These are phyloP conservation scores for Nannochloris sp. DNA, from an alignment of 139 green algal species.

Conservation along the genomic window DNA sequence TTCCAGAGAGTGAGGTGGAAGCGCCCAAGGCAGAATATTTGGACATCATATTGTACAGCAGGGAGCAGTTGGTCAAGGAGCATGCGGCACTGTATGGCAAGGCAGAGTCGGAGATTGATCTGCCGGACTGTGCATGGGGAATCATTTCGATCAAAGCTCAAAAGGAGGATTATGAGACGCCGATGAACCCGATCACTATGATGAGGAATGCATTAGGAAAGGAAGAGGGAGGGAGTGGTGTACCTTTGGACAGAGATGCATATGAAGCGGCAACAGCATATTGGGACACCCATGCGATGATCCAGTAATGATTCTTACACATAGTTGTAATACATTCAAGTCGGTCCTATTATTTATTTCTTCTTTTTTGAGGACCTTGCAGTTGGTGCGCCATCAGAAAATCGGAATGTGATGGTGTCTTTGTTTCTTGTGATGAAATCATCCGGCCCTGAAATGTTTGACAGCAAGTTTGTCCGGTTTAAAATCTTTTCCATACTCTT, in stretches of 20 bases:
- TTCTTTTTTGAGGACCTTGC: not conserved
- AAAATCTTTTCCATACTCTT: conserved; percentile 35
- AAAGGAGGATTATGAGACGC: conserved; percentile 75
- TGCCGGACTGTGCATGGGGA: conserved; percentile 73
- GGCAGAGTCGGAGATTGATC: not conserved
- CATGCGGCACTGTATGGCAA: conserved; percentile 52
- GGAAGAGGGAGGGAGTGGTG: conserved; percentile 84
- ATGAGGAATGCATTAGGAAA: conserved; percentile 84
- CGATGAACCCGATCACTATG: conserved; percentile 93
- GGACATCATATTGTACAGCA: conserved; percentile 90
- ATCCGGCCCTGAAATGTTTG: not conserved
- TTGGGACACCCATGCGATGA: conserved; percentile 71
- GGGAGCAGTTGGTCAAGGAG: conserved; percentile 81
- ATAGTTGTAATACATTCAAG: not conserved
- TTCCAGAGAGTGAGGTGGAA: conserved; percentile 40
- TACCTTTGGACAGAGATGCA: conserved; percentile 56
- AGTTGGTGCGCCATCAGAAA: conserved; percentile 1
- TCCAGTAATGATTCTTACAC: conserved; percentile 28
- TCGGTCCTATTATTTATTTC: not conserved
- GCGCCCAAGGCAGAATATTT: conserved; percentile 60
- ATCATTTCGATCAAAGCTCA: conserved; percentile 88
- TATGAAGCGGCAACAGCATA: conserved; percentile 72
- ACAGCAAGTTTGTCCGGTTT: conserved; percentile 9
- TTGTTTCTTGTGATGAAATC: not conserved
- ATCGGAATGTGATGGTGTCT: conserved; percentile 11